Evolutionary conservation across 139 green algal species (phyloP).

Genomic region (Axilococcus clingmanii): DNA sequence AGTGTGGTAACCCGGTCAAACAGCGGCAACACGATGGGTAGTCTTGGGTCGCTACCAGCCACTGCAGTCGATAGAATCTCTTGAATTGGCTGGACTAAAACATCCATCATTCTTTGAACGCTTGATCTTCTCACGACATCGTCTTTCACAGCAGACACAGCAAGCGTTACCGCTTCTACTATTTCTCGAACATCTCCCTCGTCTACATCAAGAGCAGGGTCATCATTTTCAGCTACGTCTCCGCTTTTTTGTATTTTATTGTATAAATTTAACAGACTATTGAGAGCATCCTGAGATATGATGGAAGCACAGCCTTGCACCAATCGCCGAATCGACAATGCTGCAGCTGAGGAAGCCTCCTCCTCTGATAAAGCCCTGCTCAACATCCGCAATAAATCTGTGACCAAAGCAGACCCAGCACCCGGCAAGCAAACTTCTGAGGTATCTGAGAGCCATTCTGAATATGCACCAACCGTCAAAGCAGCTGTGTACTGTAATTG

Average conservation of each 20-base stretch:
- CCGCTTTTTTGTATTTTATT: conserved; percentile 29
- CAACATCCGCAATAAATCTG: conserved; percentile 1
- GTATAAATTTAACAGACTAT: conserved; percentile 53
- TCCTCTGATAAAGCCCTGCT: too few relatives aligned
- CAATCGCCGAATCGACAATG: conserved; percentile 42
- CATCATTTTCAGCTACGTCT: conserved; percentile 13
- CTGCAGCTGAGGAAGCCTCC: conserved; percentile 25
- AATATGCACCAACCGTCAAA: conserved; percentile 42
- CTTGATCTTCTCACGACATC: conserved; percentile 24
- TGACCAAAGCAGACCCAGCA: neutral
- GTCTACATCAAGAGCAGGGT: conserved; percentile 10
- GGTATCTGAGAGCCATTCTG: conserved; percentile 35
- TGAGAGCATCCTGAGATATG: conserved; percentile 29
- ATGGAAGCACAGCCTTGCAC: conserved; percentile 44
- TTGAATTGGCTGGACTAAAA: conserved; percentile 36
- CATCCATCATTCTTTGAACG: conserved; percentile 35
- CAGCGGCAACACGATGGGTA: conserved; percentile 34
- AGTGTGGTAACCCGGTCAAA: conserved; percentile 54
- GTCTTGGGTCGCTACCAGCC: neutral
- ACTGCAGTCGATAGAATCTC: neutral
- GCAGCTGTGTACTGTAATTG: conserved; percentile 48
- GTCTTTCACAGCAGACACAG: conserved; percentile 21
- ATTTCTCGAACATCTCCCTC: conserved; percentile 53
- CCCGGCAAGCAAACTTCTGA: neutral
- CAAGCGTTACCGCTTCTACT: conserved; percentile 30